Percentiles rank a stretch among this genome's conserved stretches.
These are phyloP conservation scores for Zostera marina DNA, from an alignment of 116 monocot genomes.

Conservation along the genomic window DNA sequence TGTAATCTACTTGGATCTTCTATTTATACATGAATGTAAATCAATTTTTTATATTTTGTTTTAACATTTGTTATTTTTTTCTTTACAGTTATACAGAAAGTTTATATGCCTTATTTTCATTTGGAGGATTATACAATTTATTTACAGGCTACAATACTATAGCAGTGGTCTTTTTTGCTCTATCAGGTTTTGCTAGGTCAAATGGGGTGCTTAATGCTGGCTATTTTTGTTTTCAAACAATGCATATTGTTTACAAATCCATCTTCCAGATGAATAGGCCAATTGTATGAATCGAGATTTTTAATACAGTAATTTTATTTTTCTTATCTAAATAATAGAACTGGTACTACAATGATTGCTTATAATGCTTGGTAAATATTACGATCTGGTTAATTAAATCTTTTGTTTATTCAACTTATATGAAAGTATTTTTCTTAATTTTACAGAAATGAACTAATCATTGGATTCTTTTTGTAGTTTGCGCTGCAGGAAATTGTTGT, in stretches of 20 bases:
- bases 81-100: conserved; percentile 77
- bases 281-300: conserved; percentile 16
- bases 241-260: conserved; percentile 33
- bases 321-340: too few species aligned
- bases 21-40: neutral
- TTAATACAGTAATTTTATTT: too few species aligned
- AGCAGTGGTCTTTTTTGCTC: conserved; percentile 51
- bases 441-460: neutral
- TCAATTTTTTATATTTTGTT: neutral
- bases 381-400: too few species aligned
- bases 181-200: conserved; percentile 70
- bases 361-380: too few species aligned
- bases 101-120: conserved; percentile 71
- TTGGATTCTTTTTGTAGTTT: conserved; percentile 17
- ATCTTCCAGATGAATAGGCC: conserved; percentile 26
- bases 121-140: conserved; percentile 69
- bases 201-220: conserved; percentile 95
- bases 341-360: too few species aligned
- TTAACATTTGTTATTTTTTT: neutral
- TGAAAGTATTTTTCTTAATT: neutral
- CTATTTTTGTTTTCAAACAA: conserved; percentile 63
- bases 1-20: conserved; percentile 24
- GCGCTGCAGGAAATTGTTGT: conserved; percentile 25
- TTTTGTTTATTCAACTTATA: too few species aligned
- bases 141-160: conserved; percentile 49